Conservation (phyloP, 352 stramenopile genomes). For the Phytophthora agathidicida region DNA sequence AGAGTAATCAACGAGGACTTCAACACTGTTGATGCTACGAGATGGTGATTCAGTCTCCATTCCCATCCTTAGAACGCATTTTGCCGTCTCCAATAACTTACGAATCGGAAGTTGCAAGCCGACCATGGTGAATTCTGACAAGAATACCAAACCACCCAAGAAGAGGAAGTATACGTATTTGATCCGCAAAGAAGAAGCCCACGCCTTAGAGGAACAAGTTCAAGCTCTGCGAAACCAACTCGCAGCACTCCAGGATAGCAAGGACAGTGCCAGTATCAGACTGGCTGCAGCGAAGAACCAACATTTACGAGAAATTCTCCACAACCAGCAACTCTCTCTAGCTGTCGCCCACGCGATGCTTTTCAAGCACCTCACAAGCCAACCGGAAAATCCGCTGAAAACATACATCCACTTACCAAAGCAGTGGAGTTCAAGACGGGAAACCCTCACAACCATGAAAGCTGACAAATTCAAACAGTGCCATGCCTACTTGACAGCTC, state of each 20-base stretch:
- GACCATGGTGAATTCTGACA: neutral
- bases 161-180: slow-evolving; percentile 20
- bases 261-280: neutral
- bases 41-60: too few species aligned
- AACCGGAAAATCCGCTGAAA: slow-evolving; percentile 14
- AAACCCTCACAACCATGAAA: slow-evolving; percentile 36
- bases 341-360: slow-evolving; percentile 1
- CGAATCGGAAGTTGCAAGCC: too few species aligned
- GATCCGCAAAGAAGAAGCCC: slow-evolving; percentile 13
- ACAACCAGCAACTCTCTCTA: slow-evolving; percentile 6
- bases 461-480: slow-evolving; percentile 23
- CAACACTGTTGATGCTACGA: too few species aligned
- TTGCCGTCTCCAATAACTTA: too few species aligned
- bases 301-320: neutral
- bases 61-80: too few species aligned
- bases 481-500: slow-evolving; percentile 37
- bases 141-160: neutral
- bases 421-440: slow-evolving; percentile 24
- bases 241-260: slow-evolving; percentile 2
- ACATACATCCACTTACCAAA: slow-evolving; percentile 20
- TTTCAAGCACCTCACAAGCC: neutral
- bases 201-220: slow-evolving; percentile 1
- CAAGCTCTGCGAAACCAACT: slow-evolving; percentile 10
- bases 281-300: slow-evolving; percentile 1
- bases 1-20: too few species aligned